phyloP scores from a whole-genome alignment of 176 grass and related monocot species.

The Bonia amplexicaulis region DNA sequence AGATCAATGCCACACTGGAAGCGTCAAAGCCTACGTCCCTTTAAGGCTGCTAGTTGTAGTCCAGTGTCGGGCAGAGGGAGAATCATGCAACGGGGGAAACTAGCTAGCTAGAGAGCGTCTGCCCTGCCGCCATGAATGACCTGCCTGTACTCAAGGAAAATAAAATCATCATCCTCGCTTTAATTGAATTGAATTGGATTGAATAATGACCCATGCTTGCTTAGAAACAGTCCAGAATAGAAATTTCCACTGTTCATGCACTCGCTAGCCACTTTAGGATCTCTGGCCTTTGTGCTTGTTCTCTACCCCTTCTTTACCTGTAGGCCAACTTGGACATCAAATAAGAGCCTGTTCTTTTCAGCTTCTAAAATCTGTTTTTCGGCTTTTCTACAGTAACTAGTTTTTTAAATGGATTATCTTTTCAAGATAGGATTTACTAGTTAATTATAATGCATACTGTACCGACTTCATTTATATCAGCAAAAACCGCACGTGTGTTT shows the following conservation, averaged over 20 bases:
- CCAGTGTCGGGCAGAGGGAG: neutral
- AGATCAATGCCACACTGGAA: neutral
- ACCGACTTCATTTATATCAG: too few relatives aligned
- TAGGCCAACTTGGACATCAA: conserved; percentile 35
- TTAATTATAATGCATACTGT: too few relatives aligned
- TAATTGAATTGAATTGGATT: conserved; percentile 18
- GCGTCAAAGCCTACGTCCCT: conserved; percentile 23
- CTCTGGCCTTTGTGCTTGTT: neutral
- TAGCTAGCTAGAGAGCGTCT: neutral
- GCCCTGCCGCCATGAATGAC: neutral
- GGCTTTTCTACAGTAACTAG: too few relatives aligned
- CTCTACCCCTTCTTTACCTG: neutral
- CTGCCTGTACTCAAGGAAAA: neutral
- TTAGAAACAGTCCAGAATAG: conserved; percentile 33
- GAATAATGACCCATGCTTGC: conserved; percentile 41
- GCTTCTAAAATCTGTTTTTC: too few relatives aligned
- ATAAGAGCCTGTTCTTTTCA: too few relatives aligned
- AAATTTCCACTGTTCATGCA: conserved; percentile 29
- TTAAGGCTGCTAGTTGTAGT: neutral
- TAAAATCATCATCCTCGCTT: conserved; percentile 25
- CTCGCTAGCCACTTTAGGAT: neutral
- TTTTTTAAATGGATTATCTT: too few relatives aligned
- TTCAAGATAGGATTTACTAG: too few relatives aligned
- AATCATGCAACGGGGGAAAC: neutral
- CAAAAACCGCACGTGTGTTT: too few relatives aligned